Base-by-base conservation (phyloP, 345 rosid species). In the Aethionema arabicum region DNA sequence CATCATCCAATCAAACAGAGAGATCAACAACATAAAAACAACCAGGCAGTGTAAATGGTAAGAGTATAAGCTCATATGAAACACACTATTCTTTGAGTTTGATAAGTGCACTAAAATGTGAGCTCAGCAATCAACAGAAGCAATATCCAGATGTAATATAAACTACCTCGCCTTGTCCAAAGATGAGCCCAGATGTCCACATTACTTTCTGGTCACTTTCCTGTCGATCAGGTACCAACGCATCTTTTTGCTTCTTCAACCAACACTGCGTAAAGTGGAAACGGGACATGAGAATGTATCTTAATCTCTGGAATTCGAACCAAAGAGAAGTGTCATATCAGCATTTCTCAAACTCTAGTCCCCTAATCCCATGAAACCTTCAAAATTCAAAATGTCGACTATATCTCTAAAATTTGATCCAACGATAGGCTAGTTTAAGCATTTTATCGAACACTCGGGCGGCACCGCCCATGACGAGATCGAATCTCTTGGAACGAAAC, bases 111-210 rank as follows among this genome's bases (percentile, higher is more conserved):
- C 43, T 4, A 1, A 30, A 30, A 7, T 43, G 35, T 43, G 48
- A 52, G 14, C 50, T 4, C 10, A 29, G 47, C 14, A 7, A 59
- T 52, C 32, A 68, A 42, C 12, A 6, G 7, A 60, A 8, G 12
- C 38, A 53, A 46, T 27, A 57, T 14, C 43, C 35, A 57, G 70
- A 51, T 37, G 57, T 11, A n/a, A 8, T 21, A 35, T 4, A 62
- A 12, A 58, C 11, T 77, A 90, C 99, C 99, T 90, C 82, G 74
- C 97, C 99, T 80, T 80, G 87, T 55, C 95, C 99, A 14, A 85
- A 93, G 63, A 87, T 69, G 62, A 93, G 78, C 53, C 97, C 99
- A 33, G 99, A 93, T 66, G 97, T 87, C 99, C 97, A 93, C 74
- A 77, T 78, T 16, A 79, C 88, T 12, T 48, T 79, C 61, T 69